Evolutionary conservation across 2,329 filamentous ascomycete genomes (phyloP).

Genomic region (Elsinoe necatrix): DNA sequence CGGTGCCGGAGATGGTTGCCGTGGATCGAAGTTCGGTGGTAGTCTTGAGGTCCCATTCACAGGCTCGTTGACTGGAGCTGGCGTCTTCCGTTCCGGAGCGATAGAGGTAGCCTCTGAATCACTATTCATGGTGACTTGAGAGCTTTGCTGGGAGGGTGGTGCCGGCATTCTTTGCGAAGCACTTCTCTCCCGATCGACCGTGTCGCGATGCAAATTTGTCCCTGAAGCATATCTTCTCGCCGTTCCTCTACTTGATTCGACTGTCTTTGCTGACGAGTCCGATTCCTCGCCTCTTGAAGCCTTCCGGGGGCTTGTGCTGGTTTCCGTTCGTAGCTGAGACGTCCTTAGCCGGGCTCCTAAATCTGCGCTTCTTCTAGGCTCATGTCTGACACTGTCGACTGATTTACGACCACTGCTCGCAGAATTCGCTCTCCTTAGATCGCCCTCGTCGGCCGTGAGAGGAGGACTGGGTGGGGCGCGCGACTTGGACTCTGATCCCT

Average conservation of each 20-base stretch:
- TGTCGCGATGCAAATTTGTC: conserved; percentile 1
- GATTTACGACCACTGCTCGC: conserved; percentile 37
- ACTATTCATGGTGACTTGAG: conserved; percentile 34
- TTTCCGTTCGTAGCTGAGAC: not conserved
- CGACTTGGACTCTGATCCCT: conserved; percentile 18
- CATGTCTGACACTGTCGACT: conserved; percentile 5
- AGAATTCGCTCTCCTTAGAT: conserved; percentile 37
- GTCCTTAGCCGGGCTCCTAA: conserved; percentile 5
- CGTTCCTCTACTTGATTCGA: conserved; percentile 1
- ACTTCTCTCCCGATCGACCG: conserved; percentile 9
- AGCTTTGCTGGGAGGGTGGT: conserved; percentile 31
- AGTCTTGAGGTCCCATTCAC: conserved; percentile 35
- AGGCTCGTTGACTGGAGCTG: conserved; percentile 29
- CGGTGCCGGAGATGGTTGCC: not conserved
- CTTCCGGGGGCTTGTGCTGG: conserved; percentile 12
- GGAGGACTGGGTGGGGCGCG: conserved; percentile 42
- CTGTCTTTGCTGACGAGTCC: conserved; percentile 10
- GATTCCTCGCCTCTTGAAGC: conserved; percentile 11
- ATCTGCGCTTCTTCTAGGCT: conserved; percentile 8
- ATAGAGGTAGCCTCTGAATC: conserved; percentile 42
- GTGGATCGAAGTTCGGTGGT: conserved; percentile 18
- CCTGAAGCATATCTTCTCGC: conserved; percentile 10
- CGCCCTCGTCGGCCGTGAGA: conserved; percentile 37
- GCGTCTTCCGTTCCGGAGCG: conserved; percentile 32
- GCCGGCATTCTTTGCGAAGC: conserved; percentile 18